Percentiles rank a stretch among this genome's conserved stretches.
Evolutionary conservation across 768 basidiomycete genomes (phyloP).

Genomic region (Termitomyces sp.): DNA sequence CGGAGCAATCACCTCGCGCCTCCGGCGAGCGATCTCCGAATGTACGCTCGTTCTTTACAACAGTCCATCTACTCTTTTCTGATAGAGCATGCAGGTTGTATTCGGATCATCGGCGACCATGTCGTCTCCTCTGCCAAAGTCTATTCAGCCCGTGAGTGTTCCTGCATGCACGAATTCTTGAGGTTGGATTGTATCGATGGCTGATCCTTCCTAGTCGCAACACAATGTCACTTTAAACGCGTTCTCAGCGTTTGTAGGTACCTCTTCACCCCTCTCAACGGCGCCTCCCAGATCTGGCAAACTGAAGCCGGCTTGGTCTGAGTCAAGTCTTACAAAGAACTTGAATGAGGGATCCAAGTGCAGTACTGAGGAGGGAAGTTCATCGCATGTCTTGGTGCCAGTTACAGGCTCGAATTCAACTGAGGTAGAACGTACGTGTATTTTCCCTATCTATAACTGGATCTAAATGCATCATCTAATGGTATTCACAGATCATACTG

Average conservation of each 20-base stretch:
- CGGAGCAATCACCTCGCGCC: conserved; percentile 3
- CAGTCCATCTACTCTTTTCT: not conserved
- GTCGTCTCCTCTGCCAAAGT: conserved; percentile 11
- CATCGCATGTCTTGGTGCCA: conserved; percentile 12
- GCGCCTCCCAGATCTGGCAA: conserved; percentile 8
- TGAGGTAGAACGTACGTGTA: conserved; percentile 13
- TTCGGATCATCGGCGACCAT: conserved; percentile 13
- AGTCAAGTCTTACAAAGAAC: not conserved
- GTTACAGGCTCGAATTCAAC: conserved; percentile 6
- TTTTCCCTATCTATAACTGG: not conserved
- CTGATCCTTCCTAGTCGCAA: not conserved
- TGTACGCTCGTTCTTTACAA: not conserved
- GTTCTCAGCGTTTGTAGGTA: conserved; percentile 34
- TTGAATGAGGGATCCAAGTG: not conserved
- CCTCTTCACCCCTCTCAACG: conserved; percentile 27
- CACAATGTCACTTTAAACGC: conserved; percentile 17
- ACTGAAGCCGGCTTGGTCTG: conserved; percentile 16
- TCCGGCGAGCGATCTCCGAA: conserved; percentile 4
- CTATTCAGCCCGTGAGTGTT: conserved; percentile 9
- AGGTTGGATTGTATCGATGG: not conserved
- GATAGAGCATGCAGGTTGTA: conserved; percentile 3
- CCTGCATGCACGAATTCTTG: not conserved
- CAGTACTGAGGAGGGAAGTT: not conserved
- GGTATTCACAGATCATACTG: conserved; percentile 37
- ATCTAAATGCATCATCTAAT: not conserved